Conservation (phyloP, 805 yeast genomes). For the Cyberlindnera suaveolens region DNA sequence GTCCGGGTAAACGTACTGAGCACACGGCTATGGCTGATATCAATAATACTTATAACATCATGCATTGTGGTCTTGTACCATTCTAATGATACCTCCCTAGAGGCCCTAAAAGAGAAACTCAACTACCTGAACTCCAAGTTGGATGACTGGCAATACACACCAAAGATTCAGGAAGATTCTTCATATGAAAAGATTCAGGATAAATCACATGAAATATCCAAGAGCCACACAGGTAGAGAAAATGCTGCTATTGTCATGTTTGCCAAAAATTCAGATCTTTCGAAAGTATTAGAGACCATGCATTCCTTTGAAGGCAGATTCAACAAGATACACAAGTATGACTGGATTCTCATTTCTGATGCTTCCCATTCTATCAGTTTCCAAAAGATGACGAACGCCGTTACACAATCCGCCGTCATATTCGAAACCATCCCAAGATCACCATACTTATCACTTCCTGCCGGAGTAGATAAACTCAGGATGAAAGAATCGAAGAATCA, state of each 20-base stretch:
- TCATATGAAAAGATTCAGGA: no score
- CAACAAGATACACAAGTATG: slow-evolving; percentile 54
- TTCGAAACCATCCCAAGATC: slow-evolving; percentile 57
- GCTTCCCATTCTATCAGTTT: slow-evolving; percentile 50
- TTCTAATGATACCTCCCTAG: not conserved
- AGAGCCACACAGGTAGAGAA: not conserved
- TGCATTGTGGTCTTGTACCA: not conserved
- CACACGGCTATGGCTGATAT: no score
- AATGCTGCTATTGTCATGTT: slow-evolving; percentile 58
- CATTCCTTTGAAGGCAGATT: slow-evolving; percentile 61
- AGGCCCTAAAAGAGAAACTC: not conserved
- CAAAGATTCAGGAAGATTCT: not conserved
- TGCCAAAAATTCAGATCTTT: slow-evolving; percentile 59
- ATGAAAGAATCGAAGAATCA: slow-evolving; percentile 27
- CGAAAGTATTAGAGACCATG: slow-evolving; percentile 48
- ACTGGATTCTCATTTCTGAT: slow-evolving; percentile 74
- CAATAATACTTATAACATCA: no score
- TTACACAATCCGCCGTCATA: slow-evolving; percentile 47
- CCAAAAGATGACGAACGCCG: slow-evolving; percentile 33
- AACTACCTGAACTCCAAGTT: not conserved
- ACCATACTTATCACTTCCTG: slow-evolving; percentile 34
- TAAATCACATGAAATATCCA: not conserved
- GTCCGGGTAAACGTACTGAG: no score
- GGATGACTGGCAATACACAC: not conserved
- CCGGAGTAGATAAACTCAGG: slow-evolving; percentile 3